These are phyloP conservation scores for Thielaviopsis cerberus DNA, from an alignment of 2,329 filamentous ascomycete species.

Conservation along the genomic window DNA sequence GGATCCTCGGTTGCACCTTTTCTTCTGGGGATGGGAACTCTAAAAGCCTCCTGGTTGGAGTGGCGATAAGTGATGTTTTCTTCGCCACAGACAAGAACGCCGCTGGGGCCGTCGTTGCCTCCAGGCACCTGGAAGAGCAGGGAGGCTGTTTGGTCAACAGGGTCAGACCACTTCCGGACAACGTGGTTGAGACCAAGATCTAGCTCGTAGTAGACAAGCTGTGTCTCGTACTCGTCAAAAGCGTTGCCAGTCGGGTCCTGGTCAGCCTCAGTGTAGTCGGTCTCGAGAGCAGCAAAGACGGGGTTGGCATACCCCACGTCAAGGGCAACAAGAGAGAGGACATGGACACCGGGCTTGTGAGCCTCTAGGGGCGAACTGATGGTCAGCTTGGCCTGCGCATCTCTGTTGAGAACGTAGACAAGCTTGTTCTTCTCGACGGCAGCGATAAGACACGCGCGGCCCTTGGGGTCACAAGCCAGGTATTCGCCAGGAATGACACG, in stretches of 20 bases:
- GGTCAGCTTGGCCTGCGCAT: slow-evolving; percentile 81
- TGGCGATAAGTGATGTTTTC: slow-evolving; percentile 95
- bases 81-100: slow-evolving; percentile 83
- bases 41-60: slow-evolving; percentile 77
- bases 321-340: slow-evolving; percentile 70
- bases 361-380: slow-evolving; percentile 95
- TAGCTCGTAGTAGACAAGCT: slow-evolving; percentile 91
- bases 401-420: slow-evolving; percentile 93
- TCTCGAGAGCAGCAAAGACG: slow-evolving; percentile 83
- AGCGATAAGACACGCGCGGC: slow-evolving; percentile 82
- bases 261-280: slow-evolving; percentile 82
- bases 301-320: slow-evolving; percentile 97
- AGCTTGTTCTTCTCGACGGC: slow-evolving; percentile 98
- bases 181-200: slow-evolving; percentile 95
- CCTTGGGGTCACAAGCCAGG: slow-evolving; percentile 85
- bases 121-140: slow-evolving; percentile 91
- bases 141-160: slow-evolving; percentile 74
- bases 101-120: slow-evolving; percentile 80
- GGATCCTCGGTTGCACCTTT: slow-evolving; percentile 82
- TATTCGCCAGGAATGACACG: slow-evolving; percentile 92
- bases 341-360: slow-evolving; percentile 78
- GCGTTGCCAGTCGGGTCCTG: slow-evolving; percentile 77
- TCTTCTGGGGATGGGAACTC: slow-evolving; percentile 73
- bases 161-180: slow-evolving; percentile 86
- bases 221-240: slow-evolving; percentile 65